Percentiles rank a stretch among this genome's conserved stretches.
Evolutionary conservation across 2,329 filamentous ascomycete species (phyloP).

Genomic region (Coniosporium tulheliwenetii): DNA sequence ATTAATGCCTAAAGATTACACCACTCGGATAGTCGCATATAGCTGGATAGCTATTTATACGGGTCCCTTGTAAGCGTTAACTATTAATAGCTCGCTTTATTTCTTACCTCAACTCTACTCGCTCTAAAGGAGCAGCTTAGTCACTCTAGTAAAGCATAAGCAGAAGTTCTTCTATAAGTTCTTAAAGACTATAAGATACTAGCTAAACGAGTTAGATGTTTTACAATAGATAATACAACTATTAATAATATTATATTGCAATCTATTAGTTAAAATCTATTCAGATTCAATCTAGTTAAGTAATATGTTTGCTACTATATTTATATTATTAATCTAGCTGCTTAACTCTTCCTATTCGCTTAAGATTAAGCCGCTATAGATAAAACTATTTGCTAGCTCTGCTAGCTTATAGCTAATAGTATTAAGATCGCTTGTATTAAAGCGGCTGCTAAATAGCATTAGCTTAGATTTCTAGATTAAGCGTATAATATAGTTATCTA

Average conservation of each 20-base stretch:
- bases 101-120: slow-evolving; percentile 13
- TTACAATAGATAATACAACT: neutral
- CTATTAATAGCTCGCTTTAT: no score
- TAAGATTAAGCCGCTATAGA: neutral
- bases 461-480: neutral
- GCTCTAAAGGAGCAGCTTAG: neutral
- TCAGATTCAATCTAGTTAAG: neutral
- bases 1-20: no score
- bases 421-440: neutral
- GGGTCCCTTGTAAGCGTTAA: no score
- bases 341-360: neutral
- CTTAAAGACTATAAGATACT: neutral
- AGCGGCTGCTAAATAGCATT: neutral
- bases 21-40: no score
- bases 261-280: neutral
- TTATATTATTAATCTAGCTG: neutral
- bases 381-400: neutral
- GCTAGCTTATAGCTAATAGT: neutral
- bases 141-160: neutral
- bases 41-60: no score
- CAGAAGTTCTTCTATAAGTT: neutral
- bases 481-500: neutral
- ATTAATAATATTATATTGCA: neutral
- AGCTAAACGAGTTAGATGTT: neutral
- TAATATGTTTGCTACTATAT: neutral